A percentile compares a stretch with the other conserved stretches of the same genome.
Conservation (phyloP, 2,329 filamentous ascomycete genomes). For the Apiospora hydei region DNA sequence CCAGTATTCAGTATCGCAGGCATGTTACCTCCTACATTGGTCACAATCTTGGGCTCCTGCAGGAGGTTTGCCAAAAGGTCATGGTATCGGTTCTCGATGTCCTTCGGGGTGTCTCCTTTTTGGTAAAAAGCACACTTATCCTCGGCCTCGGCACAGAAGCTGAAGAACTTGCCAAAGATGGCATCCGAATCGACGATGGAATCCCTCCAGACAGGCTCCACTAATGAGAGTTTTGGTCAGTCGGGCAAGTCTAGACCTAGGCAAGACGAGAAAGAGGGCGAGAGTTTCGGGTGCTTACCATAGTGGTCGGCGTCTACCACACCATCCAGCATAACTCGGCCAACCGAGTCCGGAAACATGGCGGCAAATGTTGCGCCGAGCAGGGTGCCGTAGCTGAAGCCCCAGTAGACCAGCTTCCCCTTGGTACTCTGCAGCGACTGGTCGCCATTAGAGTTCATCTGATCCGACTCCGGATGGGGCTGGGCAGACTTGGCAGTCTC, state of each 20-base stretch:
- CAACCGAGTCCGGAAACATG: constrained; percentile 51
- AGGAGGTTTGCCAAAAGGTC: constrained; percentile 43
- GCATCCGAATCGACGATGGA: constrained; percentile 54
- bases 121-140: constrained; percentile 48
- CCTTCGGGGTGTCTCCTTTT: constrained; percentile 42
- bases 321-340: constrained; percentile 50
- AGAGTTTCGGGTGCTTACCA: constrained; percentile 28
- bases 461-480: constrained; percentile 25
- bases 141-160: constrained; percentile 54
- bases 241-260: neutral
- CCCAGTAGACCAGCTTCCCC: constrained; percentile 48
- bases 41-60: constrained; percentile 43
- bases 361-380: constrained; percentile 49
- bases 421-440: constrained; percentile 31
- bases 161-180: constrained; percentile 53
- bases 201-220: constrained; percentile 47
- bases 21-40: constrained; percentile 39
- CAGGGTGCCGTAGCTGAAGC: constrained; percentile 50
- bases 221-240: neutral
- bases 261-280: neutral
- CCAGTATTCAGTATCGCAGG: constrained; percentile 47
- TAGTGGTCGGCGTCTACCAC: constrained; percentile 51
- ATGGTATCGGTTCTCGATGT: constrained; percentile 41
- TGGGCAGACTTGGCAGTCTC: constrained; percentile 29
- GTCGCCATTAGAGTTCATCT: constrained; percentile 27